Evolutionary conservation across 768 basidiomycete species (phyloP), one percentile per base, ranked within the genome.

Genomic region (Tricholoma furcatifolium): DNA sequence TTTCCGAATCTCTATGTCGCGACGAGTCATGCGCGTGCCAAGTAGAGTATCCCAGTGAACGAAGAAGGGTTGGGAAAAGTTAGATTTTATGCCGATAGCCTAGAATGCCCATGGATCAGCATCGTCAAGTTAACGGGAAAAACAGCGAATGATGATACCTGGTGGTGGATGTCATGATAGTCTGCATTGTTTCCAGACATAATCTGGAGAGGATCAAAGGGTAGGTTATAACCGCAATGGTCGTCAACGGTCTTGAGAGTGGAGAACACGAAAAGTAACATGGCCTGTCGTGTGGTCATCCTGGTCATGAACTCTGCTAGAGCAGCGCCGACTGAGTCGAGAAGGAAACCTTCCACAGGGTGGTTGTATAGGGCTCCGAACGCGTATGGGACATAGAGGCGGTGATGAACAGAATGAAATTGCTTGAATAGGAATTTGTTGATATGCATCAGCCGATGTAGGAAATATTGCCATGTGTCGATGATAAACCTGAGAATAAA

Each of bases 151-250:
- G 72, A 20, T 60, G 72, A 70, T 62, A 88, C 90, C 78, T 95
- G 93, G 68, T 98, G 96, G 64, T 98, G 96, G 55, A 98, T 97
- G 68, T 98, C 96, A 67, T 98, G 96, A 69, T 96, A 99, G 69
- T 96, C 92, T 1, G 94, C 89, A 66, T 93, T 97, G 67, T 99
- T 99, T 3, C 77, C 72, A 45, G 85, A 90, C 50, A 98, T 57
- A 63, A 91, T 63, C 68, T 98, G 96, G 23, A 94, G 70, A 0
- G 95, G 97, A 63, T 99, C 97, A 71, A 87, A 96, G 41, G 94
- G 93, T 11, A 98, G 69, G 27, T 68, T 76, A 66, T 96, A 98
- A 3, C 94, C 95, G 55, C 93, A 96, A 66, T 97, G 95, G 65
- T 96, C 94, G 60, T 97, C 93, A 43, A 97, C 92, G 1, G 95